phyloP scores from a whole-genome alignment of 768 basidiomycete species.

The Lactarius hengduanensis region DNA sequence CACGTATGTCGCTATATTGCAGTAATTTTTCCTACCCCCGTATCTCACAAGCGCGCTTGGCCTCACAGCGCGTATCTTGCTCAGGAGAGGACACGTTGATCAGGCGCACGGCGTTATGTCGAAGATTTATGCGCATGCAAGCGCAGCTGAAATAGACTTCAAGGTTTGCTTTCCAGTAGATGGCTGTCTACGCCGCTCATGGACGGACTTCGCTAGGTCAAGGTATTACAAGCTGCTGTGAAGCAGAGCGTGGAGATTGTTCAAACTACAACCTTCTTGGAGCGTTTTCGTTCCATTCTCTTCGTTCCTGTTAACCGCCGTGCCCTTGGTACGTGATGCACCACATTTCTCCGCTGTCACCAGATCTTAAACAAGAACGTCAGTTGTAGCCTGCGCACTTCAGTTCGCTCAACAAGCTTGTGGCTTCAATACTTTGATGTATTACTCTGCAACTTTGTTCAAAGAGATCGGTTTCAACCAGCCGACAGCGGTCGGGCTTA shows the following conservation, averaged over 20 bases:
- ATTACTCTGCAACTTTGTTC: slow-evolving; percentile 72
- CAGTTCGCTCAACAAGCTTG: slow-evolving; percentile 81
- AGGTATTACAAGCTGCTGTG: slow-evolving; percentile 59
- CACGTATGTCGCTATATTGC: slow-evolving; percentile 51
- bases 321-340: slow-evolving; percentile 56
- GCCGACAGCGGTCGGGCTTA: slow-evolving; percentile 77
- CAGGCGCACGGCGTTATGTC: slow-evolving; percentile 54
- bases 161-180: slow-evolving; percentile 43
- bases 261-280: slow-evolving; percentile 53
- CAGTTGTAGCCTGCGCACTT: slow-evolving; percentile 76
- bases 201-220: slow-evolving; percentile 40
- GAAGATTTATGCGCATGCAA: slow-evolving; percentile 69
- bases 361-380: neutral
- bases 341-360: neutral
- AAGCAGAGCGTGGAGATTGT: slow-evolving; percentile 59
- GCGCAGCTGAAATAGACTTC: slow-evolving; percentile 49
- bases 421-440: slow-evolving; percentile 59
- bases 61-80: slow-evolving; percentile 57
- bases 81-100: slow-evolving; percentile 52
- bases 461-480: slow-evolving; percentile 79
- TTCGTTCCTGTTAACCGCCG: slow-evolving; percentile 59
- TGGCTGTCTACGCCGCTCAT: neutral
- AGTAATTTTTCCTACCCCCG: neutral
- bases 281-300: slow-evolving; percentile 53
- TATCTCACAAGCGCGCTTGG: neutral